Percentiles rank a stretch among this genome's conserved stretches.
Evolutionary conservation across 805 yeast species (phyloP).

Genomic region (Starmerella apis): DNA sequence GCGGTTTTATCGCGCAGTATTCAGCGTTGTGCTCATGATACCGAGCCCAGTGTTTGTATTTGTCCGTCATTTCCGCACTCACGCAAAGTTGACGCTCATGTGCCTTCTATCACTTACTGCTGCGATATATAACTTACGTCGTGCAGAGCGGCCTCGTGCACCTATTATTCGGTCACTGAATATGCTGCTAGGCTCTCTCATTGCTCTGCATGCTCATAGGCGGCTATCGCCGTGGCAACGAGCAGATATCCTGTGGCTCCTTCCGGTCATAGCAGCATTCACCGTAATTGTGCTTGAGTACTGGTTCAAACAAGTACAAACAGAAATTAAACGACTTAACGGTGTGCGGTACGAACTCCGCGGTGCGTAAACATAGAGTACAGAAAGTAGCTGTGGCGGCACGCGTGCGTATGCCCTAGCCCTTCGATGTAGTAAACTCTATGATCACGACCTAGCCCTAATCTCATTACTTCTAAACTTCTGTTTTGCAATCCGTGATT

Average conservation of each 20-base stretch:
- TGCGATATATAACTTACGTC: conserved; percentile 22
- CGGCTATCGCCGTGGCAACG: conserved; percentile 18
- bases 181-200: conserved; percentile 21
- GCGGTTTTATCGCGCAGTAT: conserved; percentile 23
- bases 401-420: not conserved
- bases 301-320: conserved; percentile 28
- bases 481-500: not conserved
- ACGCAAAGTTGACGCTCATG: conserved; percentile 27
- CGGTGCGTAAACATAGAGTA: conserved; percentile 22
- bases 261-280: conserved; percentile 27
- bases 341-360: conserved; percentile 24
- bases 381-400: not conserved
- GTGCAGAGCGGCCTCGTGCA: conserved; percentile 4
- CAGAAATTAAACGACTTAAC: conserved; percentile 17
- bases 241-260: conserved; percentile 29
- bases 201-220: conserved; percentile 22
- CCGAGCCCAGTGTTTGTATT: conserved; percentile 30
- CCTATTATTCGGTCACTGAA: conserved; percentile 16
- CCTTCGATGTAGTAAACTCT: not conserved
- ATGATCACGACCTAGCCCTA: not conserved
- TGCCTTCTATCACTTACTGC: conserved; percentile 25
- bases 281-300: conserved; percentile 23
- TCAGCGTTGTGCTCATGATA: conserved; percentile 26
- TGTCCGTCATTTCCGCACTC: conserved; percentile 26
- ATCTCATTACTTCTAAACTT: not conserved